A percentile compares a stretch with the other conserved stretches of the same genome.
Evolutionary conservation across 805 yeast genomes (phyloP).

Genomic region (Wickerhamiella sergipiensis): DNA sequence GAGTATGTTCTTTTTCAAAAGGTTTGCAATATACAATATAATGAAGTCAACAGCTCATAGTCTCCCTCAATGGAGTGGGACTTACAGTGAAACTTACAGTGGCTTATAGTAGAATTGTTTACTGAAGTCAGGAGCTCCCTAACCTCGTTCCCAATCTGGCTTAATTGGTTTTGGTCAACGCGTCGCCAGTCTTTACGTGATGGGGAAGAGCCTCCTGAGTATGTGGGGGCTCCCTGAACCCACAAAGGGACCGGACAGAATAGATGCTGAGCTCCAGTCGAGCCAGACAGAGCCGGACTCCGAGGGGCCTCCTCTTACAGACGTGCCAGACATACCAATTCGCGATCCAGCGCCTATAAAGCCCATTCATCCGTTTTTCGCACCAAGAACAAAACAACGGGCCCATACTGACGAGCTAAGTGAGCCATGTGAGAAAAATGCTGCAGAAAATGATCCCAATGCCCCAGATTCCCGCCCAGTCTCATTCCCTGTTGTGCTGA

Average conservation of each 20-base stretch:
- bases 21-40: too few species aligned
- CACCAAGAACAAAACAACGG: neutral
- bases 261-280: neutral
- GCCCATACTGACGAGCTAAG: neutral
- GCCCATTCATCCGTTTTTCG: neutral
- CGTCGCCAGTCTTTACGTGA: neutral
- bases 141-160: neutral
- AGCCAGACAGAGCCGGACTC: neutral
- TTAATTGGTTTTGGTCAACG: neutral
- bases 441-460: too few species aligned
- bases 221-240: conserved; percentile 4
- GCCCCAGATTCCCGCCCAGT: too few species aligned
- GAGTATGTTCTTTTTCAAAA: too few species aligned
- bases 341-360: neutral
- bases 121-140: too few species aligned
- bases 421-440: too few species aligned
- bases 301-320: neutral
- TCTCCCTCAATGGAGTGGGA: too few species aligned
- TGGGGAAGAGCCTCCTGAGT: conserved; percentile 5
- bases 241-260: neutral
- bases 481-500: neutral
- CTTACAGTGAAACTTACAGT: too few species aligned
- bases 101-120: too few species aligned
- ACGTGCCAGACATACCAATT: neutral
- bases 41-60: too few species aligned